phyloP scores from a whole-genome alignment of 306 rosid species.

The Acacia acuminata region DNA sequence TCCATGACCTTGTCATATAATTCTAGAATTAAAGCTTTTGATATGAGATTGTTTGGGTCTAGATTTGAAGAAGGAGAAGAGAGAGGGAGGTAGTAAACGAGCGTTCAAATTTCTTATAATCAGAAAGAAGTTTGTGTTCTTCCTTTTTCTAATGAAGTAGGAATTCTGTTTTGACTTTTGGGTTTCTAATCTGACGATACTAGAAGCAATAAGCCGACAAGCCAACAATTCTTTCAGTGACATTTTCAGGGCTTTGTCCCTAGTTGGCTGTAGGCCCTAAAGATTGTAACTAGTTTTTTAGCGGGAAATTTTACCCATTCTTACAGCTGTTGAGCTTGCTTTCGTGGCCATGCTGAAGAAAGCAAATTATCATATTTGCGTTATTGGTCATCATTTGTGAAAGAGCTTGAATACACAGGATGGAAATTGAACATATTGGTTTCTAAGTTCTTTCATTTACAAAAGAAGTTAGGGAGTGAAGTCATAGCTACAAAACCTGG shows the following conservation, averaged over 20 bases:
- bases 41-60: background rate
- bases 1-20: background rate
- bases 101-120: background rate
- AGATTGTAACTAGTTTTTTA: background rate
- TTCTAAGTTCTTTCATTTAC: background rate
- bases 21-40: background rate
- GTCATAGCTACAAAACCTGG: constrained; percentile 3
- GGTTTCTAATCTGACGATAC: background rate
- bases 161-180: background rate
- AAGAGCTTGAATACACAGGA: background rate
- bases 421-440: background rate
- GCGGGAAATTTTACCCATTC: background rate
- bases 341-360: background rate
- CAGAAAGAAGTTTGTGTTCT: background rate
- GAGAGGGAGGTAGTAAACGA: background rate
- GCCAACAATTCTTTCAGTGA: background rate
- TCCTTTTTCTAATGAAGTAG: background rate
- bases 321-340: background rate
- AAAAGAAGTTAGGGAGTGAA: background rate
- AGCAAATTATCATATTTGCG: background rate
- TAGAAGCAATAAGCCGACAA: background rate
- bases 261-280: background rate
- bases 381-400: background rate
- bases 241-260: background rate
- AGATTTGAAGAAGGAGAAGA: background rate